A percentile compares a stretch with the other conserved stretches of the same genome.
These are phyloP conservation scores for Malania oleifera DNA, from an alignment of 164 flowering plant species.

Conservation along the genomic window DNA sequence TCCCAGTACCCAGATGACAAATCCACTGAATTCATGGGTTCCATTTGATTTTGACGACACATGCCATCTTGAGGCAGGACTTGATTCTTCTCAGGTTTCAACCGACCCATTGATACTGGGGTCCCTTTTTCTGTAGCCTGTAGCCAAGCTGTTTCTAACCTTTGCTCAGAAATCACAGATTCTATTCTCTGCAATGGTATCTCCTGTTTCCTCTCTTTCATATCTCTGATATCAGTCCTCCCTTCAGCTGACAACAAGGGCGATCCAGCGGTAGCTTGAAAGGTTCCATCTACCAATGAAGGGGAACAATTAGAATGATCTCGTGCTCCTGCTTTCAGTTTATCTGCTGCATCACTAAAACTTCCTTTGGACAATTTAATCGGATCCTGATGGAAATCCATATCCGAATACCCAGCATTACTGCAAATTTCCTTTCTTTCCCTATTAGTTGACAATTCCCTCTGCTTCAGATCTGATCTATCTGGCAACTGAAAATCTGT, in stretches of 20 bases:
- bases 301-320: conserved; percentile 19
- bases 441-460: conserved; percentile 16
- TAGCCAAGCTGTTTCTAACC: conserved; percentile 89
- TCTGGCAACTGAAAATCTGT: conserved; percentile 20
- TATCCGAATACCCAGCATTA: conserved; percentile 14
- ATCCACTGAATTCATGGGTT: conserved; percentile 24
- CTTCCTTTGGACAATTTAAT: conserved; percentile 21
- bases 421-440: conserved; percentile 19
- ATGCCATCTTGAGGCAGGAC: conserved; percentile 77
- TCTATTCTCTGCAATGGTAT: conserved; percentile 68
- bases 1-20: conserved; percentile 52
- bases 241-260: conserved; percentile 24
- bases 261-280: conserved; percentile 17
- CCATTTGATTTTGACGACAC: conserved; percentile 28
- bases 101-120: conserved; percentile 47
- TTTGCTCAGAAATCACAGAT: conserved; percentile 74
- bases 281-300: conserved; percentile 15
- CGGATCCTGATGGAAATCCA: conserved; percentile 19
- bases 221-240: conserved; percentile 16
- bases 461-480: conserved; percentile 18
- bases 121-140: conserved; percentile 81
- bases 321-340: conserved; percentile 19
- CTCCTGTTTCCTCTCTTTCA: conserved; percentile 34
- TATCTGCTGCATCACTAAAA: conserved; percentile 26
- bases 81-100: conserved; percentile 86